Evolutionary conservation across 306 rosid species (phyloP).

Genomic region (Quercus glauca): DNA sequence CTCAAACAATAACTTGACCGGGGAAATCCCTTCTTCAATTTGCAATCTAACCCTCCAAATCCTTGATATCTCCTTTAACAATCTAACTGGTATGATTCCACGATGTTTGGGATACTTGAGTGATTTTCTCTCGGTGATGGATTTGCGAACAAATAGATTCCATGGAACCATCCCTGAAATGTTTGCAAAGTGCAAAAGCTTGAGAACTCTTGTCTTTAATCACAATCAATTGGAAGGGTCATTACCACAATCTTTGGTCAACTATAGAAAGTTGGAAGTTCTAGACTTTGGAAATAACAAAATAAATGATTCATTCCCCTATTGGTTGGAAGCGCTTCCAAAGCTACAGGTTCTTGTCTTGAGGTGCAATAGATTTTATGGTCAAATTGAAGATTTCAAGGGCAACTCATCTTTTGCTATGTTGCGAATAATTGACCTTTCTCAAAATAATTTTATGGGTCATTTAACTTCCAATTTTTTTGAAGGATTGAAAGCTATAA

Average conservation of each 20-base stretch:
- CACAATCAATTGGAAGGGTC: conserved; percentile 34
- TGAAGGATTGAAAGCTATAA: no score
- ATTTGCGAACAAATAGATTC: conserved; percentile 29
- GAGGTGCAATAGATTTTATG: conserved; percentile 32
- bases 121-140: conserved; percentile 5
- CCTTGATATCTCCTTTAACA: conserved; percentile 14
- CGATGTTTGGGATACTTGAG: conserved; percentile 12
- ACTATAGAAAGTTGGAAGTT: conserved; percentile 4
- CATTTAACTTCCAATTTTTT: no score
- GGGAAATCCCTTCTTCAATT: conserved; percentile 16
- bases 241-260: conserved; percentile 15
- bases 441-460: conserved; percentile 21
- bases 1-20: conserved; percentile 27
- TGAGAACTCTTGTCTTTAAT: conserved; percentile 22
- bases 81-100: conserved; percentile 19
- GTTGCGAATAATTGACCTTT: conserved; percentile 34
- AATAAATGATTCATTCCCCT: conserved; percentile 28
- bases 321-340: conserved; percentile 30
- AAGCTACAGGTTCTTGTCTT: conserved; percentile 31
- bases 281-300: conserved; percentile 39
- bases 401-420: conserved; percentile 3
- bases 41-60: neutral
- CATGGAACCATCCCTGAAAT: conserved; percentile 12
- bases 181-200: neutral
- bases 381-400: conserved; percentile 13